Evolutionary conservation across 177 flowering plant genomes (phyloP).

Genomic region (Tripterygium wilfordii): DNA sequence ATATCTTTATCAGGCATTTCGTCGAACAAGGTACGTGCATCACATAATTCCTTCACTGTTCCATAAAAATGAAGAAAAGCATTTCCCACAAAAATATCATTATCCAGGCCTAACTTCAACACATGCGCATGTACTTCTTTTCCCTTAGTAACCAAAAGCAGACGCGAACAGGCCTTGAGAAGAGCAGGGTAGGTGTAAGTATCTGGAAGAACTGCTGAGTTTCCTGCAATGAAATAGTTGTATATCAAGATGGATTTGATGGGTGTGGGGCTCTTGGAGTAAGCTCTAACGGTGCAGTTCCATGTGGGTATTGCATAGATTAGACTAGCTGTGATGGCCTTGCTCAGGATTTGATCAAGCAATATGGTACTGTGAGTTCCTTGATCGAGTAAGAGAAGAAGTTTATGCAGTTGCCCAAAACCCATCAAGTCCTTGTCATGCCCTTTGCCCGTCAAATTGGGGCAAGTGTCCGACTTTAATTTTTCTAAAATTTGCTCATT

Average conservation of each 20-base stretch:
- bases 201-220: constrained; percentile 12
- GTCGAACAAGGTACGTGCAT: constrained; percentile 21
- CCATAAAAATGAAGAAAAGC: constrained; percentile 24
- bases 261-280: constrained; percentile 28
- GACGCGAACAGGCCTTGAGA: constrained; percentile 21
- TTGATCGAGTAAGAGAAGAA: constrained; percentile 7
- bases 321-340: constrained; percentile 23
- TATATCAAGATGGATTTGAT: constrained; percentile 20
- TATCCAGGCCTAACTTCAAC: constrained; percentile 16
- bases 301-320: constrained; percentile 17
- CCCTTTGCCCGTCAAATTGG: too few species aligned
- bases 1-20: constrained; percentile 18
- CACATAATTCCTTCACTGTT: background rate
- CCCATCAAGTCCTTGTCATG: background rate
- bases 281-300: constrained; percentile 33
- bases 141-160: constrained; percentile 18
- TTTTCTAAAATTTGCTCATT: too few species aligned
- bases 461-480: too few species aligned
- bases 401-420: background rate
- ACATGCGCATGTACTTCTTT: constrained; percentile 28
- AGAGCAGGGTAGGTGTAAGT: constrained; percentile 25
- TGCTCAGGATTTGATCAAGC: constrained; percentile 21
- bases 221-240: constrained; percentile 18
- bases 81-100: constrained; percentile 21
- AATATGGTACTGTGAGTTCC: constrained; percentile 6